Percentiles rank a stretch among this genome's conserved stretches.
phyloP scores from a whole-genome alignment of 306 rosid species.

The Abrus pulchellus region DNA sequence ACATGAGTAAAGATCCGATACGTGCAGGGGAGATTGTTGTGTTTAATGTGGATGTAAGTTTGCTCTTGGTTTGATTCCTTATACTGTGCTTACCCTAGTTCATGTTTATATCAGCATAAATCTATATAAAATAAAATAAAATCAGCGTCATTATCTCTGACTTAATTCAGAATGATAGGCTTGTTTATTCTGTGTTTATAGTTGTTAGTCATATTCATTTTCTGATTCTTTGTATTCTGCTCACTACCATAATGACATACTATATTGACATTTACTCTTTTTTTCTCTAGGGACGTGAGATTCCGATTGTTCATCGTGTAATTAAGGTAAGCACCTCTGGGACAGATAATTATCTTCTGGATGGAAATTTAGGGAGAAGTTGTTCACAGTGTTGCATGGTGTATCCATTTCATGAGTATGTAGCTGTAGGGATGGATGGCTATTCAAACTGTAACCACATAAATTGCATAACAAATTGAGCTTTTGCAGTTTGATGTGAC shows the following conservation, averaged over 20 bases:
- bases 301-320: constrained; percentile 96
- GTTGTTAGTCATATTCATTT: constrained; percentile 10
- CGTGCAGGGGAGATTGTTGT: constrained; percentile 99
- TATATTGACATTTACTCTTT: constrained; percentile 12
- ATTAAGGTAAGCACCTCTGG: constrained; percentile 69
- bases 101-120: constrained; percentile 6
- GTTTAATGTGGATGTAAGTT: constrained; percentile 87
- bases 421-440: neutral
- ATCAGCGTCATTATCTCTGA: neutral
- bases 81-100: neutral
- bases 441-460: constrained; percentile 3
- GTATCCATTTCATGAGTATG: neutral
- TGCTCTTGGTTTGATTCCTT: neutral
- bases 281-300: constrained; percentile 82
- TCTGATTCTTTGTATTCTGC: constrained; percentile 2
- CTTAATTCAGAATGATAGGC: neutral
- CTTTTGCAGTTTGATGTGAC: constrained; percentile 17
- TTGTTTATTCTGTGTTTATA: constrained; percentile 16
- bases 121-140: neutral
- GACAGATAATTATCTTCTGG: neutral
- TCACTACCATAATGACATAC: neutral
- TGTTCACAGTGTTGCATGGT: neutral
- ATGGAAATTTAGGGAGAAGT: neutral
- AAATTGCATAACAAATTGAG: neutral
- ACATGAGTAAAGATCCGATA: constrained; percentile 92